Base-by-base conservation (phyloP, 345 rosid species). In the Salix caprea region DNA sequence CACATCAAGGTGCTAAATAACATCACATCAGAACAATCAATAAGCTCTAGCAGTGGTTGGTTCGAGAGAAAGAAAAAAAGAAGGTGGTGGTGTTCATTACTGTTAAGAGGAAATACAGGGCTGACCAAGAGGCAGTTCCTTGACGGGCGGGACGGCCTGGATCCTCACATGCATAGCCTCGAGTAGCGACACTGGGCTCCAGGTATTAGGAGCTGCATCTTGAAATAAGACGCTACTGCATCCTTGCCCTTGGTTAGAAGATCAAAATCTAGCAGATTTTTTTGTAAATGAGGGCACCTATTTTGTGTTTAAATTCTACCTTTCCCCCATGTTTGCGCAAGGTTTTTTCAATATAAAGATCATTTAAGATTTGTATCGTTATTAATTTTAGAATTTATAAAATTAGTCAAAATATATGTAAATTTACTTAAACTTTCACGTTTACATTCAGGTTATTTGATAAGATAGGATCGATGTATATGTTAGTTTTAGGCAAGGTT, bases 291-390 rank as follows among this genome's bases (percentile, higher is more conserved):
- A n/a, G 61, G 24, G 10, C 4, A 54, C 5, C 9, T 23, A 2
- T 54, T 21, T 21, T 8, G 26, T 54, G n/a, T 54, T 8, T 8
- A 54, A 21, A 54, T 3, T 50, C 56, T 50, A 46, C 5, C 5
- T 46, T 46, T 4, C 52, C 26, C 61, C 61, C 61, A 2, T 8
- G n/a, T 72, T 13, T 4, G 3, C 2, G 4, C 15, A n/a, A n/a
- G n/a, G n/a, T n/a, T n/a, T n/a, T n/a, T n/a, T 0, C 0, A 34
- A 34, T 34, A 34, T 0, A 4, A 34, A 4, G 0, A 0, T 34
- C 36, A 4, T 0, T 4, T 4, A 0, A 34, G 0, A 0, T 4
- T 4, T 34, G 4, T 34, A 4, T 34, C 0, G 2, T 34, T 0
- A 0, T 34, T 0, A 34, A 34, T 34, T 34, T 34, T 4, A 4